These are phyloP conservation scores for Cladosporium sp. DNA, from an alignment of 2,329 filamentous ascomycete genomes.

Conservation along the genomic window DNA sequence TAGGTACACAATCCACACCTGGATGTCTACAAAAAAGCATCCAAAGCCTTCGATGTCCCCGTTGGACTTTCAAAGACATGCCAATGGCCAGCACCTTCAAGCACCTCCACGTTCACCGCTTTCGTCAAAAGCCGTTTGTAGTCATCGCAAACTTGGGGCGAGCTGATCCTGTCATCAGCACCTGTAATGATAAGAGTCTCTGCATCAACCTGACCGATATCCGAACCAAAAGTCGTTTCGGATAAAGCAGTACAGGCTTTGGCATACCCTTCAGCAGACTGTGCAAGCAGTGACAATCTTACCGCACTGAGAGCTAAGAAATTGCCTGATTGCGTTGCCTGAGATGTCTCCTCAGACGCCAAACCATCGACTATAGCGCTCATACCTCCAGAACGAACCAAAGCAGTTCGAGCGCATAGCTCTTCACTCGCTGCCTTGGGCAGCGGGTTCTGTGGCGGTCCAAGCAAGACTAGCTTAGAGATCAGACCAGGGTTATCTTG, in stretches of 20 bases:
- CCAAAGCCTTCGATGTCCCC: slow-evolving; percentile 28
- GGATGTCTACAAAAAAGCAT: not conserved
- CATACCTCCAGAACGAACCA: slow-evolving; percentile 50
- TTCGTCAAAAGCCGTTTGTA: slow-evolving; percentile 25
- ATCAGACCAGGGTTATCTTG: slow-evolving; percentile 41
- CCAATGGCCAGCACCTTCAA: slow-evolving; percentile 52
- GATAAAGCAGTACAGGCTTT: not conserved
- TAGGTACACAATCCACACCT: too few relatives aligned
- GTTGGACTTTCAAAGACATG: slow-evolving; percentile 51
- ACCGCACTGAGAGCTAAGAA: slow-evolving; percentile 14
- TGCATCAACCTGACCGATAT: slow-evolving; percentile 38
- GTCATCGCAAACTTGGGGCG: not conserved
- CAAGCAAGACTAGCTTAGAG: slow-evolving; percentile 49
- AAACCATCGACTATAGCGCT: slow-evolving; percentile 44
- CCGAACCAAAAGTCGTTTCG: slow-evolving; percentile 41
- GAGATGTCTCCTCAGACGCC: slow-evolving; percentile 40
- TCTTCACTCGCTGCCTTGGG: slow-evolving; percentile 38
- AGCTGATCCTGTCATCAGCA: not conserved
- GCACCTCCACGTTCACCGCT: slow-evolving; percentile 33
- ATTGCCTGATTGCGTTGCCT: slow-evolving; percentile 39
- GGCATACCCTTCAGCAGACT: not conserved
- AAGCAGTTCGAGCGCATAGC: slow-evolving; percentile 39
- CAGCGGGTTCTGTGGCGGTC: slow-evolving; percentile 50
- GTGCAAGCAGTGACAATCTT: not conserved
- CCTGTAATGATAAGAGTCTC: not conserved